Percentiles rank a stretch among this genome's conserved stretches.
These are phyloP conservation scores for Helicostylum pulchrum DNA, from an alignment of 192 early-diverging fungal genomes.

Conservation along the genomic window DNA sequence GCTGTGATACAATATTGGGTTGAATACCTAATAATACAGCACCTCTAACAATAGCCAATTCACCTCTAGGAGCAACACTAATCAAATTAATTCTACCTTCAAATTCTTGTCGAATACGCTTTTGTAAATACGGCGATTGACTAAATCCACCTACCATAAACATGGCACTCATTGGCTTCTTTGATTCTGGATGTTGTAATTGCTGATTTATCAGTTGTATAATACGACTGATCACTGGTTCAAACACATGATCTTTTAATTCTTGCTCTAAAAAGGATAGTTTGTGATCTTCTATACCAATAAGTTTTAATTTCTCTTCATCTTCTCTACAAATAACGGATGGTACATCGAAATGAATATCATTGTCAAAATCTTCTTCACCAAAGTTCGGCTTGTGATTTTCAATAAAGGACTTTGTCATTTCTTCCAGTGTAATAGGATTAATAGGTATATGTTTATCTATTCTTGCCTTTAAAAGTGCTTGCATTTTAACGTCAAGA, in stretches of 20 bases:
- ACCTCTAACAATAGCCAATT: slow-evolving; percentile 45
- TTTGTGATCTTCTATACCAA: slow-evolving; percentile 23
- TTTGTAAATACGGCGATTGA: slow-evolving; percentile 38
- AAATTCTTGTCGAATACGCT: slow-evolving; percentile 40
- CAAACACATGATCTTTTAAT: slow-evolving; percentile 39
- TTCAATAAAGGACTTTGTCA: slow-evolving; percentile 45
- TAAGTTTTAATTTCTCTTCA: too few species aligned
- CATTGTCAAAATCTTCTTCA: slow-evolving; percentile 39
- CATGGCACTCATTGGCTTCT: slow-evolving; percentile 31
- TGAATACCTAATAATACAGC: slow-evolving; percentile 48
- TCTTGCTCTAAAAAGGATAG: slow-evolving; percentile 25
- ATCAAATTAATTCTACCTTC: not conserved
- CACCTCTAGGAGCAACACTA: slow-evolving; percentile 38
- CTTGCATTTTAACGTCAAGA: slow-evolving; percentile 43
- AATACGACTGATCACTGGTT: slow-evolving; percentile 37
- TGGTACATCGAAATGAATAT: not conserved
- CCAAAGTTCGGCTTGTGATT: slow-evolving; percentile 43
- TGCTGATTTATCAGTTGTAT: slow-evolving; percentile 31
- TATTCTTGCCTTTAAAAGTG: slow-evolving; percentile 39
- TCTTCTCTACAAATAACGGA: too few species aligned
- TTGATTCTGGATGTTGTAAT: slow-evolving; percentile 21
- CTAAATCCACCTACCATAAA: slow-evolving; percentile 46
- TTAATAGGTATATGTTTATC: slow-evolving; percentile 27
- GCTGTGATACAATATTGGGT: slow-evolving; percentile 39
- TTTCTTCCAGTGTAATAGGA: slow-evolving; percentile 16